phyloP scores from a whole-genome alignment of 2,329 filamentous ascomycete genomes.

The Pseudocercospora macadamiae region DNA sequence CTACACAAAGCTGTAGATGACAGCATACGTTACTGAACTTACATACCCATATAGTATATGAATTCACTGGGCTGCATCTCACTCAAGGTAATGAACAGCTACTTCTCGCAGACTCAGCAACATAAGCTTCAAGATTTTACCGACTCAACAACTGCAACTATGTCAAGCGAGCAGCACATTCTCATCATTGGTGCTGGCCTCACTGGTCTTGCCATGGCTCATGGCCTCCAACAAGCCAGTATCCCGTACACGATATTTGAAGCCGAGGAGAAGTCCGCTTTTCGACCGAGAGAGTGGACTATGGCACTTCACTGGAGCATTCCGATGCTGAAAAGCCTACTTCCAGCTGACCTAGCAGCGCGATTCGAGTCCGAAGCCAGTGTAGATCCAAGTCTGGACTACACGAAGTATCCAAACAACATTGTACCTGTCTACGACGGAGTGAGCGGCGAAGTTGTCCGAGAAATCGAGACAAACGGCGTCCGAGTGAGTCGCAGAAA shows the following conservation, averaged over 20 bases:
- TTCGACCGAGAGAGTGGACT: conserved; percentile 14
- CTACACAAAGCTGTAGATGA: too few relatives aligned
- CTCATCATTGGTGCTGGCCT: conserved; percentile 36
- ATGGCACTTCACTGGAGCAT: conserved; percentile 19
- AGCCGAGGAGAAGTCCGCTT: conserved; percentile 18
- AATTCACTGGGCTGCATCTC: too few relatives aligned
- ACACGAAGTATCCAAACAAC: conserved; percentile 3
- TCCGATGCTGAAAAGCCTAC: conserved; percentile 7
- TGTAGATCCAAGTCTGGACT: conserved; percentile 1
- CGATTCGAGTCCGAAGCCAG: conserved; percentile 12
- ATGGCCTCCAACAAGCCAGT: conserved; percentile 30
- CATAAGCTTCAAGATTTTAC: too few relatives aligned
- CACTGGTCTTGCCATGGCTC: conserved; percentile 32
- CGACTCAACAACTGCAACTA: too few relatives aligned
- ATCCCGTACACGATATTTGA: conserved; percentile 32
- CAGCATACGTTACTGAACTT: too few relatives aligned
- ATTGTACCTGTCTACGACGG: conserved; percentile 15
- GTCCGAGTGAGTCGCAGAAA: conserved; percentile 19
- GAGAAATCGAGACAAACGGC: conserved; percentile 8
- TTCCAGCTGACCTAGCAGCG: conserved; percentile 5
- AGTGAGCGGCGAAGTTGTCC: conserved; percentile 10
- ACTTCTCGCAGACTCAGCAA: too few relatives aligned
- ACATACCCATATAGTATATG: too few relatives aligned
- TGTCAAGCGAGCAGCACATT: conserved; percentile 14
- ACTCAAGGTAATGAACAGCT: too few relatives aligned